Base-by-base conservation (phyloP, 805 yeast species). In the Ogataea sp. region DNA sequence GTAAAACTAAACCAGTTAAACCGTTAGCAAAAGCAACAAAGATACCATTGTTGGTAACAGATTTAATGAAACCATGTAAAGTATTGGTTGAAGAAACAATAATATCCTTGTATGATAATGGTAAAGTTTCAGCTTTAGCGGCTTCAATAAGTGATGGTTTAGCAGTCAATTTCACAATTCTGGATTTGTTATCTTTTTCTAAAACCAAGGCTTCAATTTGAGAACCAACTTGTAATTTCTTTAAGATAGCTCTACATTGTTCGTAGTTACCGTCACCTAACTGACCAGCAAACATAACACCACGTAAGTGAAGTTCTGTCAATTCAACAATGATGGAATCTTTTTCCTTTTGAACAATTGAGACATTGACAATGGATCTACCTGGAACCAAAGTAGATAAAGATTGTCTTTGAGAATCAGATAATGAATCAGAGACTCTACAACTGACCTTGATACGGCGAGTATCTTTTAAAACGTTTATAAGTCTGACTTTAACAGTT, bases 11-110 rank as follows among this genome's bases (percentile, higher is more conserved):
- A 38, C 97, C 97, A 25, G 86, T 84, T 46, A 90, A 73, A 39
- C 73, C 75, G 46, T 83, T 82, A 41, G 80, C 86, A 60, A 90
- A 90, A 0, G 81, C 74, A 42, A 90, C 83, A 56, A 90, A 90
- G 11, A 87, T 67, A 47, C 97, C 97, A 55, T 71, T 71, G 34
- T 70, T 71, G n/a, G 94, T 84, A 16, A 82, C 75, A 16, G 88
- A 80, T 48, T 78, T 82, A 30, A 90, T 76, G 56, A 69, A 89
- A 32, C 97, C 98, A 41, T 74, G 71, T 38, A 85, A 59, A 30
- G 33, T 17, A 23, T 65, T 51, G 20, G 64, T 63, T 33, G 64
- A 63, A 9, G 75, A 71, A 13, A 68, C 62, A 36, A 21, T 10
- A 35, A 88, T 66, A 31, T 84, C 94, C 15, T 68, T 66, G 51